phyloP scores from a whole-genome alignment of 108 stramenopile genomes.

The Aureococcus anophagefferens region DNA sequence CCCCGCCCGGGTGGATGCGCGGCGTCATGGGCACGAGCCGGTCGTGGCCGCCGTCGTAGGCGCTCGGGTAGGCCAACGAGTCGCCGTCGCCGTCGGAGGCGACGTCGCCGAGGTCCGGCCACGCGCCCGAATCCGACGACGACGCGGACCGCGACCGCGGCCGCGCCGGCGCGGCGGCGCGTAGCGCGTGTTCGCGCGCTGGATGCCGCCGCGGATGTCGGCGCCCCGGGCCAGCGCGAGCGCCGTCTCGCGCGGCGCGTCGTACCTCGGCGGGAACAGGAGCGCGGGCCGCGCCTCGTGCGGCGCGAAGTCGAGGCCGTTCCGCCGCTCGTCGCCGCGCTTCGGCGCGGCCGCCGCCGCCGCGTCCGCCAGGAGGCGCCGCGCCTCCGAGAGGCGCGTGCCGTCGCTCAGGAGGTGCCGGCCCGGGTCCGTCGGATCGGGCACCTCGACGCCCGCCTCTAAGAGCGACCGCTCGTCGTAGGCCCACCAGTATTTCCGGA shows the following conservation, averaged over 20 bases:
- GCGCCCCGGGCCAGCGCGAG: not conserved
- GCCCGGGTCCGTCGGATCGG: not conserved
- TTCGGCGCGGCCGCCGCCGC: not conserved
- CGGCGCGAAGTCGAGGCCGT: not conserved
- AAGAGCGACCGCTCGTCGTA: not conserved
- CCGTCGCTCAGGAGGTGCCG: not conserved
- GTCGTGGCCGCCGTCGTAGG: not conserved
- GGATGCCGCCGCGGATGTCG: too few relatives aligned
- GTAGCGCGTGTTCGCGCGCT: not conserved
- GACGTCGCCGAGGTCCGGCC: too few relatives aligned
- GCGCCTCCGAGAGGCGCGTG: not conserved
- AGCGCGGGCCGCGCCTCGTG: not conserved
- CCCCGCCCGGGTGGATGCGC: not conserved
- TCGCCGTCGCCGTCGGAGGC: too few relatives aligned
- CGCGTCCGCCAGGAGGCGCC: not conserved
- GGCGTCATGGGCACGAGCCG: not conserved
- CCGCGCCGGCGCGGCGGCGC: too few relatives aligned
- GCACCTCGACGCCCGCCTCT: not conserved
- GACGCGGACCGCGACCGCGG: too few relatives aligned
- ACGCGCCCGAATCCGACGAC: too few relatives aligned
- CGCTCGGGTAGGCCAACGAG: too few relatives aligned
- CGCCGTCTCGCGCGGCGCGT: not conserved
- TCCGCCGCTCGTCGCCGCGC: not conserved
- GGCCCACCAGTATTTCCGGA: slow-evolving; percentile 14
- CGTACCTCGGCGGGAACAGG: not conserved